Conservation (phyloP, 352 stramenopile species). For the Lagenidium giganteum region DNA sequence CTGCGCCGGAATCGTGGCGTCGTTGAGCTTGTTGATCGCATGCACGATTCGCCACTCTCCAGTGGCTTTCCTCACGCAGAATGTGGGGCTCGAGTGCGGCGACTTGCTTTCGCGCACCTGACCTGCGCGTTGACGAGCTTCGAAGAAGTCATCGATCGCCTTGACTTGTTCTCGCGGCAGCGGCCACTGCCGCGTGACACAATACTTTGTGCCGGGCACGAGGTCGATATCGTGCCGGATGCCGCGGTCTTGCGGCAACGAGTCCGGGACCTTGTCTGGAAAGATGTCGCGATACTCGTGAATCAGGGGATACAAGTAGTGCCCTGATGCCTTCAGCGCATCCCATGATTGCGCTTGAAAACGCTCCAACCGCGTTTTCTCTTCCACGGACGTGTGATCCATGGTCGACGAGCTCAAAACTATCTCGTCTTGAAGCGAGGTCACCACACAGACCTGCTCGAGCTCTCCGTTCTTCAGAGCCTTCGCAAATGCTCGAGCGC, state of each 20-base stretch:
- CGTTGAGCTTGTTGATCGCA: constrained; percentile 8
- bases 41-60: constrained; percentile 14
- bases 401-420: constrained; percentile 6
- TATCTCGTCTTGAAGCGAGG: constrained; percentile 4
- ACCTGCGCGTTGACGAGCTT: neutral
- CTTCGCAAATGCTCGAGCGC: too few species aligned
- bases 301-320: too few species aligned
- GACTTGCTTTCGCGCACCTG: constrained; percentile 11
- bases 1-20: constrained; percentile 9
- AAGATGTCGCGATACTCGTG: too few species aligned
- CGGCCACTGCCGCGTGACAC: constrained; percentile 12
- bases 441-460: too few species aligned
- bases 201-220: constrained; percentile 10
- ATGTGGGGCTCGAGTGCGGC: constrained; percentile 11
- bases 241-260: too few species aligned
- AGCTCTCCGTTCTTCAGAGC: neutral
- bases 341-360: constrained; percentile 5
- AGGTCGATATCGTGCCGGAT: constrained; percentile 16
- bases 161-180: constrained; percentile 13
- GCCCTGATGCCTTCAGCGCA: too few species aligned
- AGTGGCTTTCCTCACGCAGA: constrained; percentile 16
- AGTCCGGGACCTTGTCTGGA: too few species aligned
- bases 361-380: constrained; percentile 3
- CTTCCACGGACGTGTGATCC: constrained; percentile 1
- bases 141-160: constrained; percentile 13